Conservation (phyloP, 108 stramenopile genomes). For the Bacterosira constricta region DNA sequence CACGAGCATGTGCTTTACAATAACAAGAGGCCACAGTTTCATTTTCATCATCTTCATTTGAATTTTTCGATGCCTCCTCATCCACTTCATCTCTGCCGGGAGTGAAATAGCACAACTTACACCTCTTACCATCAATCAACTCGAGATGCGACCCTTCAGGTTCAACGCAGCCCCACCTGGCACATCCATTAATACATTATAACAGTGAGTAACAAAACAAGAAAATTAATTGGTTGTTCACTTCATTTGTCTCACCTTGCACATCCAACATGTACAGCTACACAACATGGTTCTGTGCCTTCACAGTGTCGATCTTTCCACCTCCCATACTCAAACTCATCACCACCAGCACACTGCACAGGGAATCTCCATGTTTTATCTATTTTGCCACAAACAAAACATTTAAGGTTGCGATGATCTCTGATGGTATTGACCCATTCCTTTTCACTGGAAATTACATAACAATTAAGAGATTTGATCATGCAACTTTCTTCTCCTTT, state of each 20-base stretch:
- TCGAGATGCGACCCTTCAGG: conserved; percentile 7
- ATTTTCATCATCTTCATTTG: not conserved
- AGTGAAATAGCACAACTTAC: conserved; percentile 18
- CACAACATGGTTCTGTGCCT: conserved; percentile 4
- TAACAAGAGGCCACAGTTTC: conserved; percentile 26
- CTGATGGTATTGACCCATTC: conserved; percentile 1
- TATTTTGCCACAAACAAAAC: conserved; percentile 46
- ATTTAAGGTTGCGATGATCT: conserved; percentile 43
- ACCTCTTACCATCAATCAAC: conserved; percentile 7
- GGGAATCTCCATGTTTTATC: conserved; percentile 45
- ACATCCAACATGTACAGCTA: conserved; percentile 38
- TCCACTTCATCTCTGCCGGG: conserved; percentile 17
- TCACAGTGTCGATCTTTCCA: conserved; percentile 5
- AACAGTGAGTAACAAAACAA: no score
- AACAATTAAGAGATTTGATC: conserved; percentile 5
- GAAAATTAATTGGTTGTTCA: no score
- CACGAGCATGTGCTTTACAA: conserved; percentile 26
- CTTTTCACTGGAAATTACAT: conserved; percentile 14
- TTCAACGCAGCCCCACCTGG: conserved; percentile 22
- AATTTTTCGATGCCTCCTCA: not conserved
- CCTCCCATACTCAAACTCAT: conserved; percentile 32
- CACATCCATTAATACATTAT: no score
- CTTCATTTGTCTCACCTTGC: conserved; percentile 29
- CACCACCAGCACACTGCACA: conserved; percentile 55
- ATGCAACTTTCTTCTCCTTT: not conserved